These are phyloP conservation scores for Chenopodium berlandieri DNA, from an alignment of 148 eudicot species.

Conservation along the genomic window DNA sequence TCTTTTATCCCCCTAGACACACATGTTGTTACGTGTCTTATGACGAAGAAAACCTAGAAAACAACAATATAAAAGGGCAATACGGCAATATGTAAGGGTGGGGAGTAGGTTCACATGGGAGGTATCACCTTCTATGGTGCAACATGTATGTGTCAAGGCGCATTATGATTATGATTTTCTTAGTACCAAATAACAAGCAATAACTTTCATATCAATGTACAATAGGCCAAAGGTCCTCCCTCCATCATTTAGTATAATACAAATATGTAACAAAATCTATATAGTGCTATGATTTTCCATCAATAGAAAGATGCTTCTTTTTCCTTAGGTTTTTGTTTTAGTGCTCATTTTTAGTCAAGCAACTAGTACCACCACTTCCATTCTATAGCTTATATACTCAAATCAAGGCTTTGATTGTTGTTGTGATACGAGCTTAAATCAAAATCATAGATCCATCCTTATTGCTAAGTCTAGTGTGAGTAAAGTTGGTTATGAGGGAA, in stretches of 20 bases:
- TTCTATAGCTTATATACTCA: constrained; percentile 15
- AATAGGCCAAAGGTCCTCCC: constrained; percentile 10
- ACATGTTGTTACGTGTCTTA: too few relatives aligned
- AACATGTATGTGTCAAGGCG: constrained; percentile 3
- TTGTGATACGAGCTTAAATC: neutral
- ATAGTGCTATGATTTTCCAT: constrained; percentile 16
- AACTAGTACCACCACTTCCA: neutral
- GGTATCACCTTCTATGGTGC: constrained; percentile 3
- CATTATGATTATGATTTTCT: constrained; percentile 14
- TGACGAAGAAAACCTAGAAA: neutral
- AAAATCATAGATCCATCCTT: neutral
- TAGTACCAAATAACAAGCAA: constrained; percentile 6
- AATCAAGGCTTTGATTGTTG: neutral
- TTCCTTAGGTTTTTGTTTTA: constrained; percentile 9
- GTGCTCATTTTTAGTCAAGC: constrained; percentile 20
- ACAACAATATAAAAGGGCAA: neutral
- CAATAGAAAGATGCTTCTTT: constrained; percentile 17
- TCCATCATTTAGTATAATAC: neutral
- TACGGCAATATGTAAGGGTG: too few relatives aligned
- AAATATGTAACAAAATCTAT: neutral
- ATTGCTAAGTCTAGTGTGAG: neutral
- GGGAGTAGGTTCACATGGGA: constrained; percentile 11
- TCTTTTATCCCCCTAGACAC: too few relatives aligned
- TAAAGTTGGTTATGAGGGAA: neutral
- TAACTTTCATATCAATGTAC: neutral